phyloP scores from a whole-genome alignment of 2,329 filamentous ascomycete genomes.

The Aspergillus viridinutans region DNA sequence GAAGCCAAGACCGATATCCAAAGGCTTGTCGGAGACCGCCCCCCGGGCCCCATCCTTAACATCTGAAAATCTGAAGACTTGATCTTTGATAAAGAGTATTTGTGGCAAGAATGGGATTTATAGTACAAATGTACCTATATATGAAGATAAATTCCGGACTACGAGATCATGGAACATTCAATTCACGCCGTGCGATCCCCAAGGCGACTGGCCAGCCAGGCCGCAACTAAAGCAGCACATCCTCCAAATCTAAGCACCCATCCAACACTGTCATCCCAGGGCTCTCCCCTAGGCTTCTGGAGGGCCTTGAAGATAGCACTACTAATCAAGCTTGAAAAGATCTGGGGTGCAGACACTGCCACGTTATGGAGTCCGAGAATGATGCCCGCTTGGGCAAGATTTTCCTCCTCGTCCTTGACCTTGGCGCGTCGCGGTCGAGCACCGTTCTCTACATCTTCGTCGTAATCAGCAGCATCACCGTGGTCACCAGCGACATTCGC shows the following conservation, averaged over 20 bases:
- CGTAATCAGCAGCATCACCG: not conserved
- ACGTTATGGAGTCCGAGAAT: constrained; percentile 96
- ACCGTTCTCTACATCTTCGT: constrained; percentile 25
- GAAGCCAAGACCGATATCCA: not conserved
- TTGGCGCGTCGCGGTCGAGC: constrained; percentile 18
- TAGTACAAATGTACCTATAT: not conserved
- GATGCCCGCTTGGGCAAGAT: constrained; percentile 75
- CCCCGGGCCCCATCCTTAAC: not conserved
- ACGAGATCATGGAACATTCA: not conserved
- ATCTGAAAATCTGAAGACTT: not conserved
- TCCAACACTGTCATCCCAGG: constrained; percentile 81
- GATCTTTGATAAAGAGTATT: not conserved
- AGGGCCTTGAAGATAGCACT: constrained; percentile 78
- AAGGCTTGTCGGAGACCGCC: not conserved
- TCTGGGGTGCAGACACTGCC: constrained; percentile 84
- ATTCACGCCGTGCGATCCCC: constrained; percentile 50
- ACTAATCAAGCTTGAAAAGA: constrained; percentile 80
- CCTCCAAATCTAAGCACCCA: constrained; percentile 85
- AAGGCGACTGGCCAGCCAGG: constrained; percentile 65
- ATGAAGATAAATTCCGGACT: not conserved
- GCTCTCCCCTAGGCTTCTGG: constrained; percentile 80
- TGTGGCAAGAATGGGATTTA: not conserved
- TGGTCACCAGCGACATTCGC: not conserved
- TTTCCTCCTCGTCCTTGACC: constrained; percentile 39
- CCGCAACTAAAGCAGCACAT: constrained; percentile 70